A percentile compares a stretch with the other conserved stretches of the same genome.
Conservation (phyloP, 2,329 filamentous ascomycete genomes). For the Zymoseptoria pseudotritici region DNA sequence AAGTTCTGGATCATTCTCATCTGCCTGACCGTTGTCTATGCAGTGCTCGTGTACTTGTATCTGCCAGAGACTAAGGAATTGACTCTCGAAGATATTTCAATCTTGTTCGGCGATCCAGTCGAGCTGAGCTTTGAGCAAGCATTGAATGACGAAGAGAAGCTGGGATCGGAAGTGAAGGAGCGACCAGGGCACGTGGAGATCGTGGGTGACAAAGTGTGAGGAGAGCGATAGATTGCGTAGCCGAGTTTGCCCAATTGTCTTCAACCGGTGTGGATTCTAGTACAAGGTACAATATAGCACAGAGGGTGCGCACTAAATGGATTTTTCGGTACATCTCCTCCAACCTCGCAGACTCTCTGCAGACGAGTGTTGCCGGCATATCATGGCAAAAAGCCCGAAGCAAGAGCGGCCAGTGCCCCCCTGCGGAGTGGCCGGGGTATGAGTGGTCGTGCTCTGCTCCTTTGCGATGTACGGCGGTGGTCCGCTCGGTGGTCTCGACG, state of each 20-base stretch:
- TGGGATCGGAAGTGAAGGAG: neutral
- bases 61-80: slow-evolving; percentile 35
- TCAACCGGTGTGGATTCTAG: no score
- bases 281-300: no score
- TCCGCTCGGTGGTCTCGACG: no score
- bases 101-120: slow-evolving; percentile 12
- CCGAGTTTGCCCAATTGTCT: neutral
- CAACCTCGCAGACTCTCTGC: no score
- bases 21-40: slow-evolving; percentile 10
- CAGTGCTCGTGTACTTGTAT: slow-evolving; percentile 32
- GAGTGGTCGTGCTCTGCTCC: no score
- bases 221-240: neutral
- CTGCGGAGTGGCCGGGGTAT: no score
- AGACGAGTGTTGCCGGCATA: no score
- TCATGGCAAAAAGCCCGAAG: no score
- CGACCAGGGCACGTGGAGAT: neutral
- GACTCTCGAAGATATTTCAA: slow-evolving; percentile 28
- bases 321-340: no score
- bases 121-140: slow-evolving; percentile 14
- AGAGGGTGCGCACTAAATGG: no score
- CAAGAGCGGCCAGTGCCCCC: no score
- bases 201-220: neutral
- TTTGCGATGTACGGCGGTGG: no score
- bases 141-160: slow-evolving; percentile 1
- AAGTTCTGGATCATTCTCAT: slow-evolving; percentile 14